These are phyloP conservation scores for Agroathelia rolfsii DNA, from an alignment of 1,284 basidiomycete species.

Conservation along the genomic window DNA sequence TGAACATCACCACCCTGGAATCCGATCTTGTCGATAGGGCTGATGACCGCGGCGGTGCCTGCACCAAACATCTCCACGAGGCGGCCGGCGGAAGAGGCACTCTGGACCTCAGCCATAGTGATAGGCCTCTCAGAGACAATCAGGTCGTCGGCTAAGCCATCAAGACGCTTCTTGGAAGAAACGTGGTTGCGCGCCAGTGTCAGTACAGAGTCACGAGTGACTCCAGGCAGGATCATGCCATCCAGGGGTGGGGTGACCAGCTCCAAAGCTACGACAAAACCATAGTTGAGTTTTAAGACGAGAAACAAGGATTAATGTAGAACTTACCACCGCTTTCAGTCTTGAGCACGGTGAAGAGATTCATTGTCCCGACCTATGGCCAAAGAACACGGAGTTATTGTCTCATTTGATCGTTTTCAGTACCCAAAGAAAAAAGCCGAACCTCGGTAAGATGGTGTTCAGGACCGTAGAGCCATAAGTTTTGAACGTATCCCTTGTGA, in stretches of 20 bases:
- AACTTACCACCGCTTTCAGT: constrained; percentile 59
- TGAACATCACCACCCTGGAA: constrained; percentile 79
- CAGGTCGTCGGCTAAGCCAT: constrained; percentile 59
- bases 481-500: constrained; percentile 82
- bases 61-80: constrained; percentile 91
- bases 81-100: constrained; percentile 57
- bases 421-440: not conserved
- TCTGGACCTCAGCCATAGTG: constrained; percentile 82
- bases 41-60: constrained; percentile 87
- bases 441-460: constrained; percentile 78
- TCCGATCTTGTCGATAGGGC: constrained; percentile 77
- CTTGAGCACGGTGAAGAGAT: constrained; percentile 84
- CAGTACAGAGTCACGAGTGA: constrained; percentile 90
- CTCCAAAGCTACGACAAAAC: constrained; percentile 42
- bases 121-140: constrained; percentile 78
- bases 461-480: constrained; percentile 87
- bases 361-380: constrained; percentile 87
- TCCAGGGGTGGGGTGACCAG: constrained; percentile 89
- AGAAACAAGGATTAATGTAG: not conserved
- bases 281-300: constrained; percentile 1
- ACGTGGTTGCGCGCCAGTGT: constrained; percentile 71
- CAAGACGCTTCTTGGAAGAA: constrained; percentile 44
- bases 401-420: too few relatives aligned
- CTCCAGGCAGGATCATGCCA: constrained; percentile 93
- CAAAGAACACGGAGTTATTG: too few relatives aligned